Percentiles rank a stretch among this genome's conserved stretches.
These are phyloP conservation scores for Paecilomyces variotii DNA, from an alignment of 2,329 filamentous ascomycete genomes.

Conservation along the genomic window DNA sequence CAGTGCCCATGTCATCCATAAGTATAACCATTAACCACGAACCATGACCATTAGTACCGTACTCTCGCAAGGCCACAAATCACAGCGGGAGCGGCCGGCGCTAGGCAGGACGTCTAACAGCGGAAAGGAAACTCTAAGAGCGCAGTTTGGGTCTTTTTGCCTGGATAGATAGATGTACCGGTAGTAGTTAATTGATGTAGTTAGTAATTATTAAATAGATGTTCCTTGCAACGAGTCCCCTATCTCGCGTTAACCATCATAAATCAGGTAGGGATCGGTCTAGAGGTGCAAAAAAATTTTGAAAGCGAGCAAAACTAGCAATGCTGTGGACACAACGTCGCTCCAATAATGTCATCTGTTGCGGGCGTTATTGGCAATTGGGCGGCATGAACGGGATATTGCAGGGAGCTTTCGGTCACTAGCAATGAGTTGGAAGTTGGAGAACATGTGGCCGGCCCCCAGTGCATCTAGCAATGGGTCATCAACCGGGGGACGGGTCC, in stretches of 20 bases:
- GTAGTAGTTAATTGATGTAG: neutral
- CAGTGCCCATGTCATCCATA: no score
- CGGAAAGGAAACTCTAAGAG: neutral
- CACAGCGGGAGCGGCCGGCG: neutral
- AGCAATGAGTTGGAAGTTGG: neutral
- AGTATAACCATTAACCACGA: neutral
- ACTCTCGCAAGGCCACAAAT: neutral
- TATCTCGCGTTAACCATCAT: neutral
- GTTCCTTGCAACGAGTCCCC: neutral
- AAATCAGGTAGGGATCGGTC: neutral
- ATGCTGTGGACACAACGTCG: neutral
- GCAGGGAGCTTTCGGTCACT: neutral
- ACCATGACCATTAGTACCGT: neutral
- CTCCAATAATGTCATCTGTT: neutral
- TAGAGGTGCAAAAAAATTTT: neutral
- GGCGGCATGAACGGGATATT: neutral
- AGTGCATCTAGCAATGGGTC: slow-evolving; percentile 10
- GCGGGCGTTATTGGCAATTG: neutral
- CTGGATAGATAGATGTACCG: neutral
- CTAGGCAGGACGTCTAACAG: neutral
- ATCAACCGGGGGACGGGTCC: neutral
- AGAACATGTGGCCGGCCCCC: slow-evolving; percentile 18
- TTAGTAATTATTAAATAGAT: neutral
- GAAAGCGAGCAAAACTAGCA: neutral
- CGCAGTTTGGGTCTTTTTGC: neutral